These are phyloP conservation scores for Coriaria nepalensis DNA, from an alignment of 306 rosid genomes.

Conservation along the genomic window DNA sequence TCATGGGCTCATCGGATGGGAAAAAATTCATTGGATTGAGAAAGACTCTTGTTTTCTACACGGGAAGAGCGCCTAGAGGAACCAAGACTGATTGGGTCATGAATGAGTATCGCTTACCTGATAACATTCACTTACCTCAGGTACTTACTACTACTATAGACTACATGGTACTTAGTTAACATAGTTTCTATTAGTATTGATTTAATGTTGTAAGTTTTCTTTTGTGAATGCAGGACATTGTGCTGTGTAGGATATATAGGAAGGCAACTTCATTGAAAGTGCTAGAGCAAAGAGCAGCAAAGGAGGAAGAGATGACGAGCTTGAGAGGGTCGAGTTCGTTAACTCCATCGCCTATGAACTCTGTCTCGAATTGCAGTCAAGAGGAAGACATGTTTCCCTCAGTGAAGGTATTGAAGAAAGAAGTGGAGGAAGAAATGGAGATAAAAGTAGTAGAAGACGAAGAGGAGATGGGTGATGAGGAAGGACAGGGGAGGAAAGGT, in stretches of 20 bases:
- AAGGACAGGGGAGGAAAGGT: constrained; percentile 13
- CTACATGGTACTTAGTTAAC: not conserved
- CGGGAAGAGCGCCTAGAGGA: constrained; percentile 82
- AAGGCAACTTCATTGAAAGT: constrained; percentile 97
- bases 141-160: constrained; percentile 17
- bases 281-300: constrained; percentile 73
- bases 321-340: constrained; percentile 32
- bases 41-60: constrained; percentile 84
- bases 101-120: constrained; percentile 94
- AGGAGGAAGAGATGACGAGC: constrained; percentile 54
- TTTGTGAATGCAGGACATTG: constrained; percentile 49
- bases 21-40: constrained; percentile 67
- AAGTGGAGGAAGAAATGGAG: constrained; percentile 22
- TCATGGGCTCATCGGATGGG: constrained; percentile 47
- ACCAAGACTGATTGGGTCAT: constrained; percentile 92
- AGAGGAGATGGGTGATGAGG: not conserved
- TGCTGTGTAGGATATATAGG: constrained; percentile 76
- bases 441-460: not conserved
- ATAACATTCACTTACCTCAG: constrained; percentile 42
- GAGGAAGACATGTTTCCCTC: constrained; percentile 19
- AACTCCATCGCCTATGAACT: constrained; percentile 45
- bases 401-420: constrained; percentile 26
- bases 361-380: constrained; percentile 28
- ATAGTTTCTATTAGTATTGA: not conserved
- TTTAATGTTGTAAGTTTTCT: not conserved